Base-by-base conservation (phyloP, 306 rosid species). In the Prunus kanzakura region DNA sequence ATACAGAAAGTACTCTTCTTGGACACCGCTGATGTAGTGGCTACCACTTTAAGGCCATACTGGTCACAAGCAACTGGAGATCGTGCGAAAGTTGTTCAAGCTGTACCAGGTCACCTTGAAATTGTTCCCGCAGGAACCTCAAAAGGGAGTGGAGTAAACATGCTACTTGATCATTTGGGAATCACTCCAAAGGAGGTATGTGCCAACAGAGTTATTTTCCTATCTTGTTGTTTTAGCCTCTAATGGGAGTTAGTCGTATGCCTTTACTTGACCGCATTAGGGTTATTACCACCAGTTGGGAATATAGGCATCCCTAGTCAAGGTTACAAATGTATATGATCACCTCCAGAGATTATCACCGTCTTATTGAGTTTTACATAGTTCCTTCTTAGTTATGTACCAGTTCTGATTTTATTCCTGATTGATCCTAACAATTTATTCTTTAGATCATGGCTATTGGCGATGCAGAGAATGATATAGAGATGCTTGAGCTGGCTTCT, bases 391-490 rank as follows among this genome's bases (percentile, higher is more conserved):
- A 45, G 11, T 20, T 8, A 55, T 16, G 20, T 64, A 1, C 64
- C 11, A 7, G 38, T 76, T 45, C 18, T 62, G 60, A 47, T 56
- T 56, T 60, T 15, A 56, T 61, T 72, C 52, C 66, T 75, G 61
- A 55, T 64, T 9, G 18, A 11, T 18, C 75, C 35, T 45, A 69
- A 56, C 70, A n/a, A 50, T 67, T 72, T 72, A 22, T 71, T 63
- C 41, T 71, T n/a, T 61, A 94, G 98, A 86, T 95, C 74, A 92
- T 95, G 98, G 98, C 97, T 69, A 89, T 95, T 78, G 98, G 98
- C 66, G 97, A 95, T 64, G 98, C 97, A 70, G 98, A 95, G 79
- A 95, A 92, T 83, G 98, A 95, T 67, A 30, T 89, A 5, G 98
- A 95, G 84, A 92, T 95, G 98, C 96, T 95, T 35, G 85, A 89